These are phyloP conservation scores for Persicaria maculosa DNA, from an alignment of 148 eudicot species.

Conservation along the genomic window DNA sequence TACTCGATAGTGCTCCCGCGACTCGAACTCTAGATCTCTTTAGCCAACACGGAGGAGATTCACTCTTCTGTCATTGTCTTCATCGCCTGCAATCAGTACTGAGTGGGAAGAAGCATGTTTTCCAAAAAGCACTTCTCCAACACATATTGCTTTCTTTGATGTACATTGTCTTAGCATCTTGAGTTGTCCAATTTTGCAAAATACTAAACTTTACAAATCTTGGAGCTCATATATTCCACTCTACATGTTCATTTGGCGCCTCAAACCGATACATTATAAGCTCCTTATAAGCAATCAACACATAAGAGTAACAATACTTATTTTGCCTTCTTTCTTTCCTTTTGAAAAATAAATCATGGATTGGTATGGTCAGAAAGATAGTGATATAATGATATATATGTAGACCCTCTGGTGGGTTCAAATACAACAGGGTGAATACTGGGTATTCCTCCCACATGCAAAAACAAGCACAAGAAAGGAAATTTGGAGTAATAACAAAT, in stretches of 20 bases:
- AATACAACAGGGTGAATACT: not conserved
- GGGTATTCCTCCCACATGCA: not conserved
- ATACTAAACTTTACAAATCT: not conserved
- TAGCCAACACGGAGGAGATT: not conserved
- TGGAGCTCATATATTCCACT: not conserved
- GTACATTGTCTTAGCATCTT: not conserved
- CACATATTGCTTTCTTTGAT: not conserved
- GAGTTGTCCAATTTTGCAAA: not conserved
- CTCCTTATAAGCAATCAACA: too few species aligned
- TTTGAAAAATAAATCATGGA: not conserved
- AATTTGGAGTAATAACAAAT: not conserved
- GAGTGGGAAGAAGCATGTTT: not conserved
- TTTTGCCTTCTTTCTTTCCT: too few species aligned
- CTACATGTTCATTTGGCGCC: too few species aligned
- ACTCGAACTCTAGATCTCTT: too few species aligned
- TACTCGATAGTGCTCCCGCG: too few species aligned
- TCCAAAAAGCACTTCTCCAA: not conserved
- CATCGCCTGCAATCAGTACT: not conserved
- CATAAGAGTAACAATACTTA: too few species aligned
- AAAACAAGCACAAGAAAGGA: constrained; percentile 5
- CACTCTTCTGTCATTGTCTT: not conserved
- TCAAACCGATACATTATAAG: too few species aligned
- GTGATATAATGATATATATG: not conserved
- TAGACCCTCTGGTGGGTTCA: not conserved
- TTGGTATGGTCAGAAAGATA: too few species aligned